Evolutionary conservation across 768 basidiomycete species (phyloP), one percentile per base, ranked within the genome.

Genomic region (Psilocybe cyanescens): DNA sequence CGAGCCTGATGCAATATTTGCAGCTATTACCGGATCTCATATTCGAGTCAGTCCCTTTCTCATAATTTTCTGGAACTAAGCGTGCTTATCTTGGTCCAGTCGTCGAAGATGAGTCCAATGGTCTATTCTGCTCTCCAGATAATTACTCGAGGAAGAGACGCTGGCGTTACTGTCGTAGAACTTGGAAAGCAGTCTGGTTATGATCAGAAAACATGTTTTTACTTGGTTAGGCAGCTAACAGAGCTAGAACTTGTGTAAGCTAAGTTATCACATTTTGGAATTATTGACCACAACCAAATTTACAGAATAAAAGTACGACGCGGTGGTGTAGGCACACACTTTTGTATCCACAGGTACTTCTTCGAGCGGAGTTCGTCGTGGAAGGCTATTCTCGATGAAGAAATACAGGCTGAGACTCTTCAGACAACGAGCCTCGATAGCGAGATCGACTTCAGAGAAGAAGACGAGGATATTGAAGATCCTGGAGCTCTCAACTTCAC

Each of bases 141-240:
- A 47, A 86, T 97, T 65, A 89, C 92, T n/a, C 83, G 91, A 39
- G 91, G 90, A 2, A 78, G 94, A 61, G 89, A 91, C 60, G 76
- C 82, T 17, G 94, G 94, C 9, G 83, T 92, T 14, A 89, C 91
- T 6, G 88, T 91, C 49, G 85, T 94, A 11, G 84, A 91, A 33
- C 80, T 97, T 12, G 91, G 91, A 28, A 86, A 86, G 66, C 81
- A 85, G 68, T 89, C 94, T 8, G 86, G 85, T 52, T 94, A 96
- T 68, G 94, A 95, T 70, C 92, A 92, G 70, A 95, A 95, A 74
- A 91, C 91, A 1, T 92, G 92, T 64, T 93, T 92, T 71, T 95
- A 96, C 74, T 84, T 94, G 60, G 85, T 94, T 59, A 85, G 87
- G 65, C 87, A 92, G 65, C 78, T 96, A 16, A 80, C 88, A 2